A percentile compares a stretch with the other conserved stretches of the same genome.
phyloP scores from a whole-genome alignment of 2,329 filamentous ascomycete species.

The Sporothrix mexicana region DNA sequence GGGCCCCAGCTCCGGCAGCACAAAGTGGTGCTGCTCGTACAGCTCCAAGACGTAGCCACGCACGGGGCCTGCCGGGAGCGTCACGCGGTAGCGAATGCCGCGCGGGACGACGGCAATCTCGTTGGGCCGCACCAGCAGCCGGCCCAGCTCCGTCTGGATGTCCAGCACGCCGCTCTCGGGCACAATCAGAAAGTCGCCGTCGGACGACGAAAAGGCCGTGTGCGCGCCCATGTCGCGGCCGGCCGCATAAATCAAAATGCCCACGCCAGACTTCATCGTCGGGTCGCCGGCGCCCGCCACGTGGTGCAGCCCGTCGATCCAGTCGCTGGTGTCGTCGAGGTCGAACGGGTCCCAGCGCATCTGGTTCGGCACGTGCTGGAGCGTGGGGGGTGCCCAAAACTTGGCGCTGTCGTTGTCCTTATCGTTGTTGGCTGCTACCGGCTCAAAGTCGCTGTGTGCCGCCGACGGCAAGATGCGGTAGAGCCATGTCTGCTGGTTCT shows the following conservation, averaged over 20 bases:
- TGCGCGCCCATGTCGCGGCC: conserved; percentile 77
- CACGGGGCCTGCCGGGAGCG: conserved; percentile 54
- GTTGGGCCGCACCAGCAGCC: conserved; percentile 74
- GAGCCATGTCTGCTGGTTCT: conserved; percentile 74
- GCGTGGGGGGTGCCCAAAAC: too few relatives aligned
- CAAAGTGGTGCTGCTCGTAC: conserved; percentile 74
- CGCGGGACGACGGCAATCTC: conserved; percentile 79
- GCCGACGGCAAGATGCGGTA: conserved; percentile 72
- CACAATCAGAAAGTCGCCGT: conserved; percentile 79
- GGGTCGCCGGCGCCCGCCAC: conserved; percentile 82
- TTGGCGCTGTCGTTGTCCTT: too few relatives aligned
- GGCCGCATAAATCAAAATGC: conserved; percentile 80
- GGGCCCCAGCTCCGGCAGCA: conserved; percentile 73
- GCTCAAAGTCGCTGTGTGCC: conserved; percentile 60
- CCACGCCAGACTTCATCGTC: conserved; percentile 76
- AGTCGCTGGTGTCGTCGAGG: conserved; percentile 50
- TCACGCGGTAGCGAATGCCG: conserved; percentile 75
- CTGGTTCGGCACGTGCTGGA: conserved; percentile 80
- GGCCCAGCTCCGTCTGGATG: conserved; percentile 78
- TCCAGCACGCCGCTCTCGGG: conserved; percentile 75
- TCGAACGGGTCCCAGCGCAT: conserved; percentile 80
- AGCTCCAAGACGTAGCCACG: conserved; percentile 78
- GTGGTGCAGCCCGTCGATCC: conserved; percentile 66
- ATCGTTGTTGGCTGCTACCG: too few relatives aligned
- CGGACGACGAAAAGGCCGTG: conserved; percentile 82